Evolutionary conservation across 169 alveolate genomes (phyloP).

Genomic region (Plasmodium chabaudi): DNA sequence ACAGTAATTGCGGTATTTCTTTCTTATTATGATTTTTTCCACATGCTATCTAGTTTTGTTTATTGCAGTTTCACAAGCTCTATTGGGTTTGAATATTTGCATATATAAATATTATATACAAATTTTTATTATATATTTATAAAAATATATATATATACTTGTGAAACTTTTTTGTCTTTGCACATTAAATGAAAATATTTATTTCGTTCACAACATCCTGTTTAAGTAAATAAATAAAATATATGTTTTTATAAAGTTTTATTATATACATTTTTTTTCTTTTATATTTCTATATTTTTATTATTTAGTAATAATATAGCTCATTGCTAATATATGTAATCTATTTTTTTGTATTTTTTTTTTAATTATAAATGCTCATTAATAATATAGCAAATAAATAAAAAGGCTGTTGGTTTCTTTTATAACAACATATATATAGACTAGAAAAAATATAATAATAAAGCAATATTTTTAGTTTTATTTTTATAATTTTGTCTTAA

Average conservation of each 20-base stretch:
- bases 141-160: background rate
- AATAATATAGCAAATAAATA: background rate
- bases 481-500: constrained; percentile 19
- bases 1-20: too few relatives aligned
- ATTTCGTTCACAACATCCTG: constrained; percentile 12
- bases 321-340: background rate
- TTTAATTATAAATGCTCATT: constrained; percentile 2
- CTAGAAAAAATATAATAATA: constrained; percentile 1
- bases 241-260: background rate
- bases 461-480: background rate
- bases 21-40: too few relatives aligned
- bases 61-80: too few relatives aligned
- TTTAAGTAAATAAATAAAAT: background rate
- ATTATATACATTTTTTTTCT: constrained; percentile 9
- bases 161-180: constrained; percentile 16
- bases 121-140: background rate
- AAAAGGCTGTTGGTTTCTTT: background rate
- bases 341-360: constrained; percentile 14
- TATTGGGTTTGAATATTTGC: background rate
- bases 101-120: background rate
- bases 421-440: constrained; percentile 3
- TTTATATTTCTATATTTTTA: background rate
- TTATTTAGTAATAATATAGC: constrained; percentile 2
- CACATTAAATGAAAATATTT: constrained; percentile 3
- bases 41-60: too few relatives aligned